phyloP scores from a whole-genome alignment of 1,284 basidiomycete genomes.

The Flammula alnicola region DNA sequence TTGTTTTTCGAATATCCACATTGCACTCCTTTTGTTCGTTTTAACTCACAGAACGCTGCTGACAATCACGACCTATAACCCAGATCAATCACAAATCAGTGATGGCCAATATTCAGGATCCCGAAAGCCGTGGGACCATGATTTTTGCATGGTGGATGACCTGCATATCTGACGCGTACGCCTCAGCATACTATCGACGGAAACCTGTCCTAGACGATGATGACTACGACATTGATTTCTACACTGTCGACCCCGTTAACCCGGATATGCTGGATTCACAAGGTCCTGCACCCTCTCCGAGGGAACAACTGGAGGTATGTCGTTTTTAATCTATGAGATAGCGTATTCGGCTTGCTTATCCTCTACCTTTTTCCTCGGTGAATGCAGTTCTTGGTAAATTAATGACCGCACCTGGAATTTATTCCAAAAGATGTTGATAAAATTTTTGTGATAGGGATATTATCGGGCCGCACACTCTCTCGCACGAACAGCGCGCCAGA shows the following conservation, averaged over 20 bases:
- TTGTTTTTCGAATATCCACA: constrained; percentile 15
- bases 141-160: constrained; percentile 87
- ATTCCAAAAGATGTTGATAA: not conserved
- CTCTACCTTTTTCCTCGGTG: constrained; percentile 12
- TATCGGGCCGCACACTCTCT: constrained; percentile 80
- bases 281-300: constrained; percentile 58
- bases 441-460: constrained; percentile 59
- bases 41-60: constrained; percentile 5
- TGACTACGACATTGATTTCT: constrained; percentile 78
- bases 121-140: constrained; percentile 77
- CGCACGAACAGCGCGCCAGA: constrained; percentile 78
- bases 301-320: constrained; percentile 72
- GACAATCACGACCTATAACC: constrained; percentile 6
- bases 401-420: constrained; percentile 10
- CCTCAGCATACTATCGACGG: constrained; percentile 50
- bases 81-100: constrained; percentile 84
- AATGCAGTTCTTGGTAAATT: constrained; percentile 43
- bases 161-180: constrained; percentile 56
- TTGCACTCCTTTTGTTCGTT: not conserved
- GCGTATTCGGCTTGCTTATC: constrained; percentile 8
- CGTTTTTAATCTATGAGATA: constrained; percentile 7
- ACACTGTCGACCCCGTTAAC: constrained; percentile 67
- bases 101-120: constrained; percentile 68
- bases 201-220: constrained; percentile 53
- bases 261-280: constrained; percentile 53